Evolutionary conservation across 2,329 filamentous ascomycete species (phyloP), one percentile per base, ranked within the genome.

Genomic region (Paraconiothyrium brasiliense): DNA sequence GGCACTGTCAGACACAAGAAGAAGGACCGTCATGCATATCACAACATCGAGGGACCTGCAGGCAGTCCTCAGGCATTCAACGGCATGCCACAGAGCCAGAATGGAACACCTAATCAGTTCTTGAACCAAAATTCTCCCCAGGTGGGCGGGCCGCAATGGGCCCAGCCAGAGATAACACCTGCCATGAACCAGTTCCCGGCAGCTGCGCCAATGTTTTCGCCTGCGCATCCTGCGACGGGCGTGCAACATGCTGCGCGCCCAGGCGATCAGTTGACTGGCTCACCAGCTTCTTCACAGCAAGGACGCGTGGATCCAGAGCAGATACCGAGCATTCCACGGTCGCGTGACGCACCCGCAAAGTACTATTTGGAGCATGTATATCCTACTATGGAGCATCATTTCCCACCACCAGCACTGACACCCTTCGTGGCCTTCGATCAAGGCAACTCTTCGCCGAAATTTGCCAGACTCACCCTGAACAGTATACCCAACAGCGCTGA

Each of bases 391-490:
- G 94, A 98, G 80, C 92, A 92, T 61, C 93, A 97, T 75, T 85
- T 97, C 2, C 94, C 95, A 11, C 95, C 95, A 50, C 93, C 95
- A 2, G 92, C 94, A 14, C 88, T 91, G 5, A 86, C 95, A 24
- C 93, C 95, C 2, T 98, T 95, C 73, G 91, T 97, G 41, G 92
- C 94, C n/a, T 92, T 90, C 71, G 95, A 99, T 72, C 95, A 99
- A 79, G 95, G 95, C 71, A 99, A 97, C 77, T 90, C 95, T 5
- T 97, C 95, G 14, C 95, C 95, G 37, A 97, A 97, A 79, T 95
- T 92, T 76, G 92, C 93, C 52, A 90, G 95, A 59, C 86, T 99
- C 59, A 97, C 93, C 0, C 83, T 98, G 78, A 99, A 97, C 81
- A 97, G 91, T 79, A 96, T 99, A 63, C 95, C 95, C 2, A 86